Conservation (phyloP, 2,329 filamentous ascomycete genomes). For the Hymenoscyphus scutula region DNA sequence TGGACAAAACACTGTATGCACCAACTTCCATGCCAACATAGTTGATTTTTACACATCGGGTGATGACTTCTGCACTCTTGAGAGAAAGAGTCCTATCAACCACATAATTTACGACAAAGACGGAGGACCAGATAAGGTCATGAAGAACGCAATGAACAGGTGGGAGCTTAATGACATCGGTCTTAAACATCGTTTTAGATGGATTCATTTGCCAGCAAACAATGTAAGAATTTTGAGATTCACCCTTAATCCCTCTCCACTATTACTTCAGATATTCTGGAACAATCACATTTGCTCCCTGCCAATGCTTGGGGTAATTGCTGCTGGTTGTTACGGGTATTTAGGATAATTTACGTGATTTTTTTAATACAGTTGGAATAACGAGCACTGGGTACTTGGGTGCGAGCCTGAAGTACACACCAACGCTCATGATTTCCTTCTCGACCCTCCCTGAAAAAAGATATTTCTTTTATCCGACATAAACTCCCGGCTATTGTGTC, state of each 20-base stretch:
- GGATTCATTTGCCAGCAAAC: constrained; percentile 8
- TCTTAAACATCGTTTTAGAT: background rate
- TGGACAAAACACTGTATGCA: background rate
- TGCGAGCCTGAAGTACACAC: too few species aligned
- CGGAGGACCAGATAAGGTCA: background rate
- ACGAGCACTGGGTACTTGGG: too few species aligned
- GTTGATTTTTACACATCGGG: constrained; percentile 4
- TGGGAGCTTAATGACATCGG: constrained; percentile 3
- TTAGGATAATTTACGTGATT: too few species aligned
- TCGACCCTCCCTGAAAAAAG: too few species aligned
- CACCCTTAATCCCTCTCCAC: background rate
- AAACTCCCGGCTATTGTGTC: too few species aligned
- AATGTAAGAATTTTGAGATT: background rate
- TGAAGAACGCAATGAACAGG: background rate
- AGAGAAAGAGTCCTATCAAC: constrained; percentile 4
- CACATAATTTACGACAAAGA: constrained; percentile 4
- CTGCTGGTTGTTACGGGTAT: too few species aligned
- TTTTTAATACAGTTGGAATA: too few species aligned
- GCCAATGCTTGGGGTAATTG: too few species aligned
- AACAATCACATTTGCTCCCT: too few species aligned
- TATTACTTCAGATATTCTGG: too few species aligned
- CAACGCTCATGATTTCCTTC: too few species aligned
- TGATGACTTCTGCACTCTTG: background rate
- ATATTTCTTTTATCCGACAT: too few species aligned
- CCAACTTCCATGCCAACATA: constrained; percentile 4